Conservation (phyloP, 495 filamentous ascomycete genomes). For the Aspergillus diversus region DNA sequence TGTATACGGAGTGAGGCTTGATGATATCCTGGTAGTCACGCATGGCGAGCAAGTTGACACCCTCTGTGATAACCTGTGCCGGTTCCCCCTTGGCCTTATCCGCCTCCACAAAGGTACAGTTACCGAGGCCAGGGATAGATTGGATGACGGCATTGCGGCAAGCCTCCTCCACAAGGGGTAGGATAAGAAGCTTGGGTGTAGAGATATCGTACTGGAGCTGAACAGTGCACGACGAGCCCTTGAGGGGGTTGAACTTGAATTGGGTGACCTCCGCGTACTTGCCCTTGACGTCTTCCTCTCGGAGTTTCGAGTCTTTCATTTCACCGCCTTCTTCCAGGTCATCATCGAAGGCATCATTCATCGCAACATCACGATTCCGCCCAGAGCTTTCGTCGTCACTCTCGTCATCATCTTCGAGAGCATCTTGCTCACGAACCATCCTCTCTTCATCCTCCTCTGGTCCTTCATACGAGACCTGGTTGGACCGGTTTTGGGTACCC, state of each 20-base stretch:
- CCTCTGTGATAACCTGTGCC: conserved; percentile 71
- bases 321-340: conserved; percentile 44
- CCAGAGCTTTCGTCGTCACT: conserved; percentile 39
- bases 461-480: conserved; percentile 85
- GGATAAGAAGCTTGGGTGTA: conserved; percentile 89
- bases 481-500: conserved; percentile 69
- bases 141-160: conserved; percentile 80
- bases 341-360: conserved; percentile 38
- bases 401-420: conserved; percentile 45
- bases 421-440: conserved; percentile 57
- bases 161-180: conserved; percentile 82
- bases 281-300: conserved; percentile 68
- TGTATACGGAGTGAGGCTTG: conserved; percentile 83
- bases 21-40: conserved; percentile 84
- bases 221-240: conserved; percentile 76
- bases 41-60: conserved; percentile 88
- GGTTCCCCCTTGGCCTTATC: conserved; percentile 61
- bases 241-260: conserved; percentile 79
- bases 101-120: conserved; percentile 68
- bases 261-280: conserved; percentile 64
- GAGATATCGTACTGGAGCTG: conserved; percentile 79
- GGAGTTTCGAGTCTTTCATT: conserved; percentile 49
- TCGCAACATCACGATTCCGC: conserved; percentile 29
- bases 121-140: conserved; percentile 73
- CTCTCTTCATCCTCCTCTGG: conserved; percentile 90